phyloP scores from a whole-genome alignment of 148 eudicot genomes.

The Amaranthus palmeri region DNA sequence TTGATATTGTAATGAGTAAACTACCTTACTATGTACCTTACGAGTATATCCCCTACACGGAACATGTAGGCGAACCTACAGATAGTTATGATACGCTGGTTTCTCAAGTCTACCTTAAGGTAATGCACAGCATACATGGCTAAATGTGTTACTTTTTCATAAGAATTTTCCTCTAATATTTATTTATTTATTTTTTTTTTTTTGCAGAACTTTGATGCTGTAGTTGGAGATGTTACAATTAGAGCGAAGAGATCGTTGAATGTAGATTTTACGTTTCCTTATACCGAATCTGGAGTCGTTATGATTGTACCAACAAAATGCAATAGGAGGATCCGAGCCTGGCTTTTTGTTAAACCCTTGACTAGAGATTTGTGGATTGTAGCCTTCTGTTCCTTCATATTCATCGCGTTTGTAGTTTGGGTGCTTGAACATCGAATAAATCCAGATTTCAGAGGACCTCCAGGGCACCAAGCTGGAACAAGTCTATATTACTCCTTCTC shows the following conservation, averaged over 20 bases:
- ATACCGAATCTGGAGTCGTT: slow-evolving; percentile 55
- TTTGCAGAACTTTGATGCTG: slow-evolving; percentile 50
- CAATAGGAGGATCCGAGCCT: slow-evolving; percentile 39
- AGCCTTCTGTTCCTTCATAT: slow-evolving; percentile 44
- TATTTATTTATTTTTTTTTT: not conserved
- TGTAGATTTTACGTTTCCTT: slow-evolving; percentile 66
- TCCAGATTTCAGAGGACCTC: slow-evolving; percentile 53
- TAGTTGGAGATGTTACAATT: slow-evolving; percentile 60
- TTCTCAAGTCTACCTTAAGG: slow-evolving; percentile 30
- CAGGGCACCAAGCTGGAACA: slow-evolving; percentile 49
- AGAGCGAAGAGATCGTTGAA: slow-evolving; percentile 35
- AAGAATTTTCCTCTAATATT: not conserved
- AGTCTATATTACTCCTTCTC: slow-evolving; percentile 72
- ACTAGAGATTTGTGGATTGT: slow-evolving; percentile 59
- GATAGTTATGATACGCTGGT: slow-evolving; percentile 31
- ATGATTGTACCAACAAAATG: slow-evolving; percentile 47
- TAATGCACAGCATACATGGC: not conserved
- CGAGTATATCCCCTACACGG: slow-evolving; percentile 41
- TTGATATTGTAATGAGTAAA: slow-evolving; percentile 41
- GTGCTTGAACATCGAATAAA: slow-evolving; percentile 65
- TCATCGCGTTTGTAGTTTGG: slow-evolving; percentile 70
- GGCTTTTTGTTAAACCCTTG: slow-evolving; percentile 71
- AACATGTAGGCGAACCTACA: slow-evolving; percentile 23
- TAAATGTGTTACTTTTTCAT: too few relatives aligned
- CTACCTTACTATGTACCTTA: slow-evolving; percentile 47